phyloP scores from a whole-genome alignment of 371 early-diverging fungal genomes.

The Gilbertella persicaria region DNA sequence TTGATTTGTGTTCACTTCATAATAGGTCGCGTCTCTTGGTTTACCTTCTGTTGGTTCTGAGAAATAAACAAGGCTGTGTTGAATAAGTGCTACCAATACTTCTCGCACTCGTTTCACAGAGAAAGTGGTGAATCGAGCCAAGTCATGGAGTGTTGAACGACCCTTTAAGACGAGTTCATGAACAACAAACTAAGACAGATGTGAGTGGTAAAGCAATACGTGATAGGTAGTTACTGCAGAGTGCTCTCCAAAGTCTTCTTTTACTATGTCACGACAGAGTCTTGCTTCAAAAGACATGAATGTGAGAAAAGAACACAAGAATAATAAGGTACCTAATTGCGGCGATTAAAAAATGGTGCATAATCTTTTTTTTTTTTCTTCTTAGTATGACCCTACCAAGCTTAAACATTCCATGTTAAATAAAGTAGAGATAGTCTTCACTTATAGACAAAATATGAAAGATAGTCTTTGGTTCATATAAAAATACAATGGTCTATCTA shows the following conservation, averaged over 20 bases:
- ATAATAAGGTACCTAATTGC: too few species aligned
- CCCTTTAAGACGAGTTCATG: constrained; percentile 38
- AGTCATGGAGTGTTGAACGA: constrained; percentile 27
- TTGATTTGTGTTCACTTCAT: constrained; percentile 51
- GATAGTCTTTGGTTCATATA: too few species aligned
- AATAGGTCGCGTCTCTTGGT: constrained; percentile 57
- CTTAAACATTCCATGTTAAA: too few species aligned
- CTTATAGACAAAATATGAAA: too few species aligned
- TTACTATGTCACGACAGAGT: constrained; percentile 37
- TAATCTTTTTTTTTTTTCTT: too few species aligned
- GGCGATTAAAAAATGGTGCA: too few species aligned
- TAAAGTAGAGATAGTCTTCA: too few species aligned
- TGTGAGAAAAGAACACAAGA: not conserved
- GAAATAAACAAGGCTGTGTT: constrained; percentile 35
- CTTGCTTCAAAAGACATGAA: constrained; percentile 37
- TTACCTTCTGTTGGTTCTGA: constrained; percentile 39
- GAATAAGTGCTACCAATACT: constrained; percentile 32
- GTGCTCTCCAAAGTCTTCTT: constrained; percentile 43
- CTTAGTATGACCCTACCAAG: too few species aligned
- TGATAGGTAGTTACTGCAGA: constrained; percentile 27
- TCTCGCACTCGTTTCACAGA: constrained; percentile 32
- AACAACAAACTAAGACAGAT: constrained; percentile 25
- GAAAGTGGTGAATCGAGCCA: constrained; percentile 28
- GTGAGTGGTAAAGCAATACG: not conserved
- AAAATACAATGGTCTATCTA: too few species aligned